These are phyloP conservation scores for Exophiala oligosperma DNA, from an alignment of 2,329 filamentous ascomycete species.

Conservation along the genomic window DNA sequence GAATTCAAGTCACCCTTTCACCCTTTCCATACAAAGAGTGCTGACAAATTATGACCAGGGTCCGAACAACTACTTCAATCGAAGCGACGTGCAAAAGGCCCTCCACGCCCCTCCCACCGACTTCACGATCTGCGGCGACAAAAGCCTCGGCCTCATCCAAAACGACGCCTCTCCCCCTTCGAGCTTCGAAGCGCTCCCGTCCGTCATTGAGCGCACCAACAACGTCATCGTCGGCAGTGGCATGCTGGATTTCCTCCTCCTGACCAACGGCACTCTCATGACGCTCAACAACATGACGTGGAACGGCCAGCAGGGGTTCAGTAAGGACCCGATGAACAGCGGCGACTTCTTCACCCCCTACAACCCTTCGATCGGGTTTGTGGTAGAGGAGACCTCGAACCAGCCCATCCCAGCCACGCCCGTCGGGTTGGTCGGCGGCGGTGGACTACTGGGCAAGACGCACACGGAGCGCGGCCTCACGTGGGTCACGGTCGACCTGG, in stretches of 20 bases:
- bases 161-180: conserved; percentile 49
- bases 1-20: not conserved
- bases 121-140: conserved; percentile 42
- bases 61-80: conserved; percentile 58
- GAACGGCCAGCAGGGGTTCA: conserved; percentile 51
- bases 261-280: conserved; percentile 53
- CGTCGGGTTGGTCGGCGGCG: conserved; percentile 38
- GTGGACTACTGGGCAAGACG: conserved; percentile 44
- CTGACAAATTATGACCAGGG: conserved; percentile 40
- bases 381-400: conserved; percentile 25
- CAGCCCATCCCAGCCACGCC: conserved; percentile 32
- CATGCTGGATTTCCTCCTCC: conserved; percentile 50
- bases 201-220: conserved; percentile 53
- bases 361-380: conserved; percentile 42
- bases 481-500: conserved; percentile 33
- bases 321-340: conserved; percentile 38
- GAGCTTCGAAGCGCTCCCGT: conserved; percentile 17
- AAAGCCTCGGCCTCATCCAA: conserved; percentile 38
- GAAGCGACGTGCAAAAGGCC: conserved; percentile 51
- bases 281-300: conserved; percentile 57
- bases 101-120: conserved; percentile 49
- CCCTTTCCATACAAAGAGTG: not conserved
- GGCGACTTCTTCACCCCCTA: conserved; percentile 45
- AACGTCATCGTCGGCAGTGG: conserved; percentile 52
- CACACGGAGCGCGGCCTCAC: conserved; percentile 46